Base-by-base conservation (phyloP, 2,329 filamentous ascomycete species). In the Phialocephala sp. region DNA sequence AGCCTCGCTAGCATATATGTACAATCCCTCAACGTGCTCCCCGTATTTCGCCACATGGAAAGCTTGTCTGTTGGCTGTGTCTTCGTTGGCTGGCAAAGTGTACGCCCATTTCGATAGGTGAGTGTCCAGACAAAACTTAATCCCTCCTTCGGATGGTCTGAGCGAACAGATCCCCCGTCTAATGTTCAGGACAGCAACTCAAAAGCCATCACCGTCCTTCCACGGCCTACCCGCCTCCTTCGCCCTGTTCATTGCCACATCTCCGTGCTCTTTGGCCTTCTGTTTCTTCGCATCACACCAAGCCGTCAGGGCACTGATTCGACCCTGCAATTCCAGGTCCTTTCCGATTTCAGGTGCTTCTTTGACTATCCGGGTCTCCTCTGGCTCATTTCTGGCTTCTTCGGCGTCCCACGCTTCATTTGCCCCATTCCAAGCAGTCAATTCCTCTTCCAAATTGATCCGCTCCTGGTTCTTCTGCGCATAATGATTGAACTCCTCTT, bases 181-280 rank as follows among this genome's bases (percentile, higher is more conserved):
- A 6, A 32, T 32, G 27, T 35, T 14, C 22, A 27, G 32, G 8
- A 14, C 24, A 37, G 15, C 14, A 39, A 4, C 55, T 67, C 62
- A 71, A 56, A 71, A 69, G 8, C 67, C 69, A 64, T 72, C 71
- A 8, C 68, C 71, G 43, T 69, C 62, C 32, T 67, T 62, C 70
- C 71, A 72, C 24, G 60, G 58, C 35, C 69, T 69, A 8, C 69
- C 71, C 12, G 47, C 71, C 57, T 73, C 69, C 24, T 61, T 64
- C 5, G 72, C 69, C 60, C 72, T 65, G 45, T 69, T 69, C 36
- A 52, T 57, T 4, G 69, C 68, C 20, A 69, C 58, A 65, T 71
- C 71, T 11, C 72, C 71, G 41, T 62, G 64, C 32, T 60, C 54
- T 50, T 70, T 73, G n/a, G 72, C 71, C 62, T 64, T 41, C 57